Conservation (phyloP, 1,284 basidiomycete species). For the Marasmius tenuissimus region DNA sequence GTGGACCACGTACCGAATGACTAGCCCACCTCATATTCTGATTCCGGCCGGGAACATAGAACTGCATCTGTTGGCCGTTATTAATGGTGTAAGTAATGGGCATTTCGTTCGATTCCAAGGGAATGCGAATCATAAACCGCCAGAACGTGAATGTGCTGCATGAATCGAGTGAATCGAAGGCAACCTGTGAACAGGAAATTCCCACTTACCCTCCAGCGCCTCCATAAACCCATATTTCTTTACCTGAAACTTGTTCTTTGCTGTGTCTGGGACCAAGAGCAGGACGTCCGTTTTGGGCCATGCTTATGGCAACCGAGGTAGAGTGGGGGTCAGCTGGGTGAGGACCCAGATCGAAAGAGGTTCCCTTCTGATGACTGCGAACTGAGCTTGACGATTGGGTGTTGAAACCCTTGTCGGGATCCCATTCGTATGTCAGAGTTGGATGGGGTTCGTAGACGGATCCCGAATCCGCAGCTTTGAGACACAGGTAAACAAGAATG, state of each 20-base stretch:
- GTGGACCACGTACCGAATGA: constrained; percentile 63
- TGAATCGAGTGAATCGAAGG: not conserved
- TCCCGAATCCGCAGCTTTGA: constrained; percentile 71
- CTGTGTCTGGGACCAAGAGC: constrained; percentile 34
- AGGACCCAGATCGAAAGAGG: constrained; percentile 59
- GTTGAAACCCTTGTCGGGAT: constrained; percentile 44
- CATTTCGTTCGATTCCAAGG: constrained; percentile 74
- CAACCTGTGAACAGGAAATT: not conserved
- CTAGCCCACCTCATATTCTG: constrained; percentile 93
- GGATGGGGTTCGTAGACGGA: constrained; percentile 81
- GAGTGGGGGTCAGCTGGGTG: constrained; percentile 74
- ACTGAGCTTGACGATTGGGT: constrained; percentile 12
- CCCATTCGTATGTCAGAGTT: constrained; percentile 76
- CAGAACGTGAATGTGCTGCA: constrained; percentile 87
- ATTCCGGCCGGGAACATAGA: constrained; percentile 78
- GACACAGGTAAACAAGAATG: constrained; percentile 1
- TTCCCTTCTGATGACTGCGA: constrained; percentile 17
- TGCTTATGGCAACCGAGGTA: constrained; percentile 30
- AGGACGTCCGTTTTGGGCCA: constrained; percentile 15
- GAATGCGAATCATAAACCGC: constrained; percentile 89
- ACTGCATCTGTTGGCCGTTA: constrained; percentile 74
- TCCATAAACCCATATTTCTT: constrained; percentile 82
- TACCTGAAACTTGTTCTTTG: constrained; percentile 52
- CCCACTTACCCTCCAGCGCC: constrained; percentile 58
- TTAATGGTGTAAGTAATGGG: constrained; percentile 82